Evolutionary conservation across 2,329 filamentous ascomycete genomes (phyloP).

Genomic region (Ceratocystis variospora): DNA sequence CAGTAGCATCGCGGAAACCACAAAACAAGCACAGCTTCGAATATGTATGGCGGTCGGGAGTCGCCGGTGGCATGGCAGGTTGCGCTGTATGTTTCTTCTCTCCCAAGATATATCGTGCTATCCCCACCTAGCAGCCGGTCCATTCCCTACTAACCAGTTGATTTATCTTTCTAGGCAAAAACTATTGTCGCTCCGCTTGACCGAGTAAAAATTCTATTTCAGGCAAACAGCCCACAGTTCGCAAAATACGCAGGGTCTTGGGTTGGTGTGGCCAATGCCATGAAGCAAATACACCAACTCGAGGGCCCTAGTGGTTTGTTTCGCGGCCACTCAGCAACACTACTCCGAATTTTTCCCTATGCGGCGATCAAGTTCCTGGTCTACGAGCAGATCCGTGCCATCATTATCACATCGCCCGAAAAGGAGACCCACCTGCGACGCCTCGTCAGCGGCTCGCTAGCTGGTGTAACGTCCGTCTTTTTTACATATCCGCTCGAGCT

Average conservation of each 20-base stretch:
- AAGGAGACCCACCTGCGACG: conserved; percentile 72
- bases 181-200: conserved; percentile 91
- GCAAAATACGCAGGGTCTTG: conserved; percentile 84
- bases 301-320: conserved; percentile 70
- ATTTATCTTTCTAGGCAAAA: conserved; percentile 54
- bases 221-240: conserved; percentile 87
- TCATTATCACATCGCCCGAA: conserved; percentile 55
- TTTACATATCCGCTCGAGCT: conserved; percentile 93
- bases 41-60: conserved; percentile 68
- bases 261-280: conserved; percentile 67
- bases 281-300: conserved; percentile 65
- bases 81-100: conserved; percentile 55
- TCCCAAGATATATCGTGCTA: background rate
- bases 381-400: conserved; percentile 83
- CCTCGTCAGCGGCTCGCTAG: conserved; percentile 57
- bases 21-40: conserved; percentile 54
- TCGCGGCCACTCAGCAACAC: conserved; percentile 84
- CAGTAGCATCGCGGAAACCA: conserved; percentile 29
- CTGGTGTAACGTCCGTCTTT: conserved; percentile 83
- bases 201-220: conserved; percentile 96
- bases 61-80: conserved; percentile 81
- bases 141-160: conserved; percentile 18
- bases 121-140: too few relatives aligned
- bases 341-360: conserved; percentile 92
- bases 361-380: conserved; percentile 96